phyloP scores from a whole-genome alignment of 2,329 filamentous ascomycete genomes.

The Pseudogymnoascus sp. region DNA sequence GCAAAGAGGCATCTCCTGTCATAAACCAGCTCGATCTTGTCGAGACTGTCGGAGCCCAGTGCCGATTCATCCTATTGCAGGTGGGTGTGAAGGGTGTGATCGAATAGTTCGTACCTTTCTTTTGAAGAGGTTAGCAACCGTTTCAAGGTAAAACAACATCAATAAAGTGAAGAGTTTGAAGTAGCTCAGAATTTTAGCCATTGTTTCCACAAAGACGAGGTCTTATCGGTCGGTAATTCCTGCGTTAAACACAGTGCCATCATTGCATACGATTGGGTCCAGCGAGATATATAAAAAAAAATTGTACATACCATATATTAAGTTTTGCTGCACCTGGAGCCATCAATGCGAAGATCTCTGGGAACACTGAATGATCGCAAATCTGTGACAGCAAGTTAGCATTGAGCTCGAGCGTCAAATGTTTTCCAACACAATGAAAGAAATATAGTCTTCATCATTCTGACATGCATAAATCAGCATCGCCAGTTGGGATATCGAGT shows the following conservation, averaged over 20 bases:
- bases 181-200: constrained; percentile 78
- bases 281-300: neutral
- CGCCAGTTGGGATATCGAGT: constrained; percentile 8
- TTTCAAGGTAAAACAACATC: neutral
- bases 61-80: constrained; percentile 71
- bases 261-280: neutral
- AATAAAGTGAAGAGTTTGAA: constrained; percentile 20
- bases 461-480: constrained; percentile 8
- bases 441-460: constrained; percentile 1
- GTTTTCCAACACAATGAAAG: neutral
- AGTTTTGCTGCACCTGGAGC: neutral
- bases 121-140: constrained; percentile 6
- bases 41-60: constrained; percentile 86
- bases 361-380: neutral
- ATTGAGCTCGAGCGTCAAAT: neutral
- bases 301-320: neutral
- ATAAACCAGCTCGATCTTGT: constrained; percentile 45
- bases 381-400: neutral
- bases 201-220: constrained; percentile 66
- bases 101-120: constrained; percentile 2
- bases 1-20: constrained; percentile 81
- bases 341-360: neutral
- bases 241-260: constrained; percentile 8
- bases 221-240: constrained; percentile 79
- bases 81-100: constrained; percentile 15